Percentiles rank a stretch among this genome's conserved stretches.
phyloP scores from a whole-genome alignment of 2,329 filamentous ascomycete species.

The Ceratocystiopsis brevicomis region DNA sequence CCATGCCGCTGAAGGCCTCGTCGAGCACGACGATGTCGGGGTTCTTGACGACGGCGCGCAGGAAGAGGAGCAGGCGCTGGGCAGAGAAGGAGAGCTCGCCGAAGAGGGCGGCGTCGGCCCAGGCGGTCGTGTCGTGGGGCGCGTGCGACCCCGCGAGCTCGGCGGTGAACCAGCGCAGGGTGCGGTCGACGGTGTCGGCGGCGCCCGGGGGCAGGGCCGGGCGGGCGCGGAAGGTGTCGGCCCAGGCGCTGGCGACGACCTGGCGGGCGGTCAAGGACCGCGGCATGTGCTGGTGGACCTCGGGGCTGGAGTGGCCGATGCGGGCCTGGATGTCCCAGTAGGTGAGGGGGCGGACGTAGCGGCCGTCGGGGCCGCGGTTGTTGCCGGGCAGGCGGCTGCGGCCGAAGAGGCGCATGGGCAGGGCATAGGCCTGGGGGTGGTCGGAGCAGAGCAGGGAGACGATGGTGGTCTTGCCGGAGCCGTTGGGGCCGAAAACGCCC shows the following conservation, averaged over 20 bases:
- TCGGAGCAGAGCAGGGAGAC: conserved; percentile 87
- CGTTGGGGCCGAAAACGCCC: conserved; percentile 87
- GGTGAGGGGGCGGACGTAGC: conserved; percentile 45
- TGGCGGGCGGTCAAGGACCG: conserved; percentile 52
- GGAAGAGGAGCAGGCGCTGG: conserved; percentile 70
- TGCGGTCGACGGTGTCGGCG: conserved; percentile 43
- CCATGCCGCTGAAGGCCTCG: conserved; percentile 76
- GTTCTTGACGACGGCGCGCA: conserved; percentile 62
- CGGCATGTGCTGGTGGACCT: conserved; percentile 87
- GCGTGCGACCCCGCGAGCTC: conserved; percentile 33
- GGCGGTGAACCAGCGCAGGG: conserved; percentile 55
- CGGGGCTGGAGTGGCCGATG: conserved; percentile 84
- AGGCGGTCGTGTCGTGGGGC: conserved; percentile 23
- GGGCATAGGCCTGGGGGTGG: conserved; percentile 82
- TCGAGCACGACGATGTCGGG: conserved; percentile 72
- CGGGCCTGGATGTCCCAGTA: conserved; percentile 83
- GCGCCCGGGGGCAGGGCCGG: conserved; percentile 43
- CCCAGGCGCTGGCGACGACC: conserved; percentile 72
- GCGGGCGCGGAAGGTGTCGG: conserved; percentile 62
- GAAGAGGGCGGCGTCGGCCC: conserved; percentile 51
- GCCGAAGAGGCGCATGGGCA: conserved; percentile 74
- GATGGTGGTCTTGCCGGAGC: conserved; percentile 87
- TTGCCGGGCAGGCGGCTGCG: conserved; percentile 56
- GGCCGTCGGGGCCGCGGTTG: conserved; percentile 22
- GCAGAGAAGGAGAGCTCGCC: conserved; percentile 60